Evolutionary conservation across 805 yeast genomes (phyloP).

Genomic region (Candida maltosa): DNA sequence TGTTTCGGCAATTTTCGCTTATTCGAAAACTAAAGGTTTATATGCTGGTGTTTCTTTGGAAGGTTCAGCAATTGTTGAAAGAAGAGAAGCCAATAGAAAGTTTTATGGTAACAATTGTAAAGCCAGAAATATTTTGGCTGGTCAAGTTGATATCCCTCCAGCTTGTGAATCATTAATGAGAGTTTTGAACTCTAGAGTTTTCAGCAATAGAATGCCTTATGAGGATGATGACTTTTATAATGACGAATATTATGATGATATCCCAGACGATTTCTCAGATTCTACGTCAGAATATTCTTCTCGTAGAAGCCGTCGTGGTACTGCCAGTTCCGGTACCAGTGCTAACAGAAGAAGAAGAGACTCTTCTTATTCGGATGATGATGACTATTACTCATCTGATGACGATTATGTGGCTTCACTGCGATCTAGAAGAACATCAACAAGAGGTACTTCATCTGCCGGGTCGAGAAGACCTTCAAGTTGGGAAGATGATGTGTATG

Average conservation of each 20-base stretch:
- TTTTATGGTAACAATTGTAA: slow-evolving; percentile 88
- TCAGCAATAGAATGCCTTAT: slow-evolving; percentile 51
- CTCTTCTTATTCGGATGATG: slow-evolving; percentile 26
- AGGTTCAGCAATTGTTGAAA: slow-evolving; percentile 94
- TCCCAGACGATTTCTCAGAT: slow-evolving; percentile 66
- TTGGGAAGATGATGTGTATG: slow-evolving; percentile 90
- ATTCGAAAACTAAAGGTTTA: slow-evolving; percentile 93
- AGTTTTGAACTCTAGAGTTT: slow-evolving; percentile 81
- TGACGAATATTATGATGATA: slow-evolving; percentile 66
- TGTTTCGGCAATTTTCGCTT: slow-evolving; percentile 88
- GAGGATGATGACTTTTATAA: slow-evolving; percentile 56
- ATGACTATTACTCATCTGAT: slow-evolving; percentile 30
- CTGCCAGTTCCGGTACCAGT: slow-evolving; percentile 7
- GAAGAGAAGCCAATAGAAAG: slow-evolving; percentile 95
- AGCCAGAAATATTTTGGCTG: slow-evolving; percentile 80
- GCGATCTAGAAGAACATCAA: slow-evolving; percentile 15
- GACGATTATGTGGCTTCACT: slow-evolving; percentile 32
- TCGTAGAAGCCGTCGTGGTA: slow-evolving; percentile 15
- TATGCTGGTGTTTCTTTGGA: slow-evolving; percentile 97
- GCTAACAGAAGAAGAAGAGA: slow-evolving; percentile 12
- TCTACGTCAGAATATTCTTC: slow-evolving; percentile 42
- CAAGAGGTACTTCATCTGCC: slow-evolving; percentile 14
- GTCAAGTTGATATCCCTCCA: slow-evolving; percentile 90
- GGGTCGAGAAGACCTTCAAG: slow-evolving; percentile 33
- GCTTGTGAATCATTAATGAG: slow-evolving; percentile 84